Base-by-base conservation (phyloP, 1,284 basidiomycete species). In the Cryptococcus sp. region DNA sequence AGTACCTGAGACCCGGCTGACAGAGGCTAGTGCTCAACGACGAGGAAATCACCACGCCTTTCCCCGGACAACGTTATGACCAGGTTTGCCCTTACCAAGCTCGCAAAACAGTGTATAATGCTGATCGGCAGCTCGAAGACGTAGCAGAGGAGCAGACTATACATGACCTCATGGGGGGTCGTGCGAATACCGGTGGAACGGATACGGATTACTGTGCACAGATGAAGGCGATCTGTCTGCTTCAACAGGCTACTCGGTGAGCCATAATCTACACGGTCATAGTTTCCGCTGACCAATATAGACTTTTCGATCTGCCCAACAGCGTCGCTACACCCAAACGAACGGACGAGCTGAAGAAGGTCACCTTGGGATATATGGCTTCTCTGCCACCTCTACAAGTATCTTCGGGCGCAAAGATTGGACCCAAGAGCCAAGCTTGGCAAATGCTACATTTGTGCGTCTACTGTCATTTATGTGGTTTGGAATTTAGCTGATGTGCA, bases 31-130 rank as follows among this genome's bases (percentile, higher is more conserved):
- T 47, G 11, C 57, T 67, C 39, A 43, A 53, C 23, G 53, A 62
- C 14, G 55, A 62, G 2, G 68, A 71, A 32, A 63, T 72, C 24
- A 65, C 66, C 4, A 72, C 70, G 0, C 69, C 72, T 3, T 68
- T 65, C 49, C 72, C 72, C 2, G 48, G 52, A 26, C 63, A 65
- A 9, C 50, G 56, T 21, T 69, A 68, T 42, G 55, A 59, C 4
- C 49, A 39, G 10, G 61, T 66, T 36, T 43, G 57, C 54, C 7
- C 26, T 10, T 4, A 22, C 19, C 25, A 24, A 24, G n/a, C 19
- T 40, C 1, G 9, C 31, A 32, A n/a, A n/a, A n/a, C n/a, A n/a
- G n/a, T n/a, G n/a, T n/a, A n/a, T n/a, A n/a, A n/a, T n/a, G 31
- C 31, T 32, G 4, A 24, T 31, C 23, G 19, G 12, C 38, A 60